A percentile compares a stretch with the other conserved stretches of the same genome.
Evolutionary conservation across 495 filamentous ascomycete species (phyloP).

Genomic region (Penicillium tannophilum): DNA sequence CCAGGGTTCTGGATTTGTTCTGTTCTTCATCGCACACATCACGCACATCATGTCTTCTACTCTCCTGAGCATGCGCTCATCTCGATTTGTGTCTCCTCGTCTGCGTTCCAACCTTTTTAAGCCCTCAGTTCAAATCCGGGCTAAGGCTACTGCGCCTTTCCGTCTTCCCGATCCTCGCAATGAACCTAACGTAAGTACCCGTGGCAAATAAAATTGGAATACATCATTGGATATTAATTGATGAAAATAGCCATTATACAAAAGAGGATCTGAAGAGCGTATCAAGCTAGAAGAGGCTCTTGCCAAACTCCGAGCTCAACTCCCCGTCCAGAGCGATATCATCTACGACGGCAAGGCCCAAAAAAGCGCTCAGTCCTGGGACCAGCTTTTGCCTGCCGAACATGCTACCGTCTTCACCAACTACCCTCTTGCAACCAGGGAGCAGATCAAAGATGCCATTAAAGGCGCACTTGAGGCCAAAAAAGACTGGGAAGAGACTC

Average conservation of each 20-base stretch:
- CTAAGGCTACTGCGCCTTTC: constrained; percentile 36
- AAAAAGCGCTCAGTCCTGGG: constrained; percentile 25
- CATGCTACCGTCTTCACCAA: constrained; percentile 70
- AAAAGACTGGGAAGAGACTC: constrained; percentile 75
- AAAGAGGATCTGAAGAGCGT: constrained; percentile 70
- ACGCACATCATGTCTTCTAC: constrained; percentile 25
- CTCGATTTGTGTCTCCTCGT: constrained; percentile 18
- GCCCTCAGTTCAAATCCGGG: constrained; percentile 25
- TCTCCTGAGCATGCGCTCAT: constrained; percentile 25
- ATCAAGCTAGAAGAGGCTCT: constrained; percentile 66
- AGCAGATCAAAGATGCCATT: constrained; percentile 73
- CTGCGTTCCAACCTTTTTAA: constrained; percentile 15
- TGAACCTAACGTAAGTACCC: constrained; percentile 38
- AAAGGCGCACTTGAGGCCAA: constrained; percentile 80
- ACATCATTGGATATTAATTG: no score
- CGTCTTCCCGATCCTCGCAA: constrained; percentile 39
- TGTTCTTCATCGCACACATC: constrained; percentile 8
- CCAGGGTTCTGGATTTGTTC: not conserved
- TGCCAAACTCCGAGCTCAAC: constrained; percentile 48
- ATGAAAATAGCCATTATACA: constrained; percentile 65
- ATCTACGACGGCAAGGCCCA: constrained; percentile 62
- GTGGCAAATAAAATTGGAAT: not conserved
- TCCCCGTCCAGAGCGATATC: constrained; percentile 45
- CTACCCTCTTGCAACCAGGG: constrained; percentile 71
- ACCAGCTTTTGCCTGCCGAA: constrained; percentile 73